Evolutionary conservation across 2,329 filamentous ascomycete species (phyloP).

Genomic region (Helicocarpus griseus): DNA sequence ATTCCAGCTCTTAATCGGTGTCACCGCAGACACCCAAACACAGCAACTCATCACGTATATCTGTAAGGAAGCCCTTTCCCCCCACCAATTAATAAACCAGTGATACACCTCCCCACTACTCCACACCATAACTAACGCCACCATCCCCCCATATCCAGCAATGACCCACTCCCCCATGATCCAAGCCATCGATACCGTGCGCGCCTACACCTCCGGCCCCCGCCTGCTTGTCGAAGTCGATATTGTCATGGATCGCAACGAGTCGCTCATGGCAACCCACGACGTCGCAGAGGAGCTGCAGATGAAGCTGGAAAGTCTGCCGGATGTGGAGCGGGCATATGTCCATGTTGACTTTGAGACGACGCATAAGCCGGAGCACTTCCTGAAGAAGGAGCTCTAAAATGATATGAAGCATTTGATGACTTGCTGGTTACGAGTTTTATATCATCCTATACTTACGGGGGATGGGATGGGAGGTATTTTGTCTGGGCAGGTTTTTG

Average conservation of each 20-base stretch:
- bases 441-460: neutral
- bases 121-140: neutral
- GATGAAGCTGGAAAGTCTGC: conserved; percentile 83
- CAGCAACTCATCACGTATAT: conserved; percentile 95
- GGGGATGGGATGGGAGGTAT: too few species aligned
- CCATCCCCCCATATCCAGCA: conserved; percentile 28
- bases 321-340: conserved; percentile 86
- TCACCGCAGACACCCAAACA: conserved; percentile 72
- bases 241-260: conserved; percentile 76
- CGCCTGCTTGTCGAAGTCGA: conserved; percentile 92
- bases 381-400: conserved; percentile 55
- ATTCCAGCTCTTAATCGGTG: conserved; percentile 84
- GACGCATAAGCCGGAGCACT: conserved; percentile 83
- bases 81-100: neutral
- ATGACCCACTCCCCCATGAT: conserved; percentile 82
- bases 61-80: conserved; percentile 39
- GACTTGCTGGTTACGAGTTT: too few species aligned
- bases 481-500: too few species aligned
- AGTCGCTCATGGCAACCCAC: conserved; percentile 68
- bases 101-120: neutral
- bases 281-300: conserved; percentile 92
- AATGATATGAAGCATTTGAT: neutral
- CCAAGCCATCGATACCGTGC: conserved; percentile 83
- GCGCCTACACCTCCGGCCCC: conserved; percentile 83
- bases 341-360: conserved; percentile 98